These are phyloP conservation scores for Diaporthe longicolla DNA, from an alignment of 2,329 filamentous ascomycete species.

Conservation along the genomic window DNA sequence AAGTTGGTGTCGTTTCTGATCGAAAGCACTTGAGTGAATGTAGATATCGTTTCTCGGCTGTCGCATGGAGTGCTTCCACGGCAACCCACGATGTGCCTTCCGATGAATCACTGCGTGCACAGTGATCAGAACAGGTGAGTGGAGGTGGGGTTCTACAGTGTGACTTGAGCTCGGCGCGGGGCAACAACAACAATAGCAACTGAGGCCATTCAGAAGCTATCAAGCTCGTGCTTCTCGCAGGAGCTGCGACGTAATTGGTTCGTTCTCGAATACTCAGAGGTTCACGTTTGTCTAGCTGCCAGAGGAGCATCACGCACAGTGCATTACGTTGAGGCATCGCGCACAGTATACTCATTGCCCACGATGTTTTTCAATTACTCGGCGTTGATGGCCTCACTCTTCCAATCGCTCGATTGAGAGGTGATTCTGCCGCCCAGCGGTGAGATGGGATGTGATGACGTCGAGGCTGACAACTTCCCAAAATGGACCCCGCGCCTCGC, in stretches of 20 bases:
- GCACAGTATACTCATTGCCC: neutral
- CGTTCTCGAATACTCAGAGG: neutral
- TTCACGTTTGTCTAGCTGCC: neutral
- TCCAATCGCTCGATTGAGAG: neutral
- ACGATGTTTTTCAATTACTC: too few species aligned
- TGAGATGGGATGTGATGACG: neutral
- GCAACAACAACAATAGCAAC: neutral
- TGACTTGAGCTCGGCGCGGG: neutral
- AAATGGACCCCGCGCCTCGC: conserved; percentile 10
- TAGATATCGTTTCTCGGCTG: neutral
- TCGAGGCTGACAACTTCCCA: conserved; percentile 32
- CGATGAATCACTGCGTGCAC: neutral
- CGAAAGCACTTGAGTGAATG: neutral
- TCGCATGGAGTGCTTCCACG: neutral
- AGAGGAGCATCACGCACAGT: neutral
- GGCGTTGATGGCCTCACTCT: neutral
- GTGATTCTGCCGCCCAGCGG: neutral
- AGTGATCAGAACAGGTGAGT: neutral
- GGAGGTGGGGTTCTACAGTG: neutral
- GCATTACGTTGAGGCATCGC: neutral
- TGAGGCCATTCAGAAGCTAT: too few species aligned
- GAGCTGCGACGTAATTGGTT: neutral
- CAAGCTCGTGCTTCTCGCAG: neutral
- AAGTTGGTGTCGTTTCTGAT: too few species aligned
- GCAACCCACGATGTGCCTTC: neutral